Base-by-base conservation (phyloP, 2,329 filamentous ascomycete genomes). In the Exophiala lecanii-corni region DNA sequence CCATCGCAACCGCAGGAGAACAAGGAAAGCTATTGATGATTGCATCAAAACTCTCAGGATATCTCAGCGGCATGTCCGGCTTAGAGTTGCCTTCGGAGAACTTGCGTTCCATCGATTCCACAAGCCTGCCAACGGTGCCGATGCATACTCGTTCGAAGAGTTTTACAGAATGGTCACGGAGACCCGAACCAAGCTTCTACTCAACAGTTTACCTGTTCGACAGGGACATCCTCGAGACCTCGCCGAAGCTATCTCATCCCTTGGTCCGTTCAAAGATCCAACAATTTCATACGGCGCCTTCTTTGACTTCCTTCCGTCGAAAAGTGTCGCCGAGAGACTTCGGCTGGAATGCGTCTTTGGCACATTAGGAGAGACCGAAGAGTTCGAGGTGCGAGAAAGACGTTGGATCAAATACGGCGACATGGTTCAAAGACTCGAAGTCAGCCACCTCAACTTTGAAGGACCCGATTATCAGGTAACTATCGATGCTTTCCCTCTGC, bases 71-170 rank as follows among this genome's bases (percentile, higher is more conserved):
- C 59, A 64, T 43, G 46, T 67, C 23, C 63, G 63, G 9, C 66
- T 71, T 64, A 60, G 68, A 28, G 59, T 67, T 2, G 65, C 65
- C 17, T 62, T 71, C 36, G 68, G 68, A 3, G 57, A 60, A 3
- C 65, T 71, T 41, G 56, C 65, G 3, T 57, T 71, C 17, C 57
- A 62, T 7, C 52, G 60, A 9, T 70, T 64, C 39, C 58, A 59
- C 10, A 39, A 48, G 13, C 59, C 64, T 1, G 38, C 51, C 2
- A 49, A 60, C 21, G 52, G 48, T 9, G 55, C 53, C 23, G 17
- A 45, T 4, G 53, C 46, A 20, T 65, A 66, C 47, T 44, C 47
- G 2, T 59, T 65, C 43, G 59, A 62, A 30, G 65, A 70, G 31
- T 70, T 71, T 41, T 54, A 58, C 28, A 57, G 59, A 16, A 69